These are phyloP conservation scores for Furcasterigmium furcatum DNA, from an alignment of 2,329 filamentous ascomycete genomes.

Conservation along the genomic window DNA sequence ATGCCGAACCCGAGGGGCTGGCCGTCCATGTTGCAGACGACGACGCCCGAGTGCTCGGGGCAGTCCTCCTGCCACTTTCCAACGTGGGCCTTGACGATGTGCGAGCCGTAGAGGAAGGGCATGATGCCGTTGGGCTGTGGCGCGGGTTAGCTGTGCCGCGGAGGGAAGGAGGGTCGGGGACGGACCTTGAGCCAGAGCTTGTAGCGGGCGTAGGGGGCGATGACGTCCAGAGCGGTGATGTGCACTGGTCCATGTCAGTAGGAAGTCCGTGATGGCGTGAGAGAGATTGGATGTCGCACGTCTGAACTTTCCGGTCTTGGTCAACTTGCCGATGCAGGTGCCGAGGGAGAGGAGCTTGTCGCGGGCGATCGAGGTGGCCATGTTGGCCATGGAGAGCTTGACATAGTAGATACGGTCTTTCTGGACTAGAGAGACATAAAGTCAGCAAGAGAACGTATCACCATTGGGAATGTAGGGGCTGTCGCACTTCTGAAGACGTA, in stretches of 20 bases:
- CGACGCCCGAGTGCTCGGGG: conserved; percentile 86
- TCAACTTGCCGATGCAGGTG: conserved; percentile 89
- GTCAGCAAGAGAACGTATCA: background rate
- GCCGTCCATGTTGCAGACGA: conserved; percentile 90
- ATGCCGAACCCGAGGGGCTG: conserved; percentile 92
- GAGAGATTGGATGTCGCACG: too few species aligned
- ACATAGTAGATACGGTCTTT: conserved; percentile 89
- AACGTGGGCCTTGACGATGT: conserved; percentile 70
- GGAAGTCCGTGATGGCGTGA: conserved; percentile 39
- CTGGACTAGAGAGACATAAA: conserved; percentile 37
- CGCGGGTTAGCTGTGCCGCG: background rate
- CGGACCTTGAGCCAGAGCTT: conserved; percentile 86
- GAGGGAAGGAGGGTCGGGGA: background rate
- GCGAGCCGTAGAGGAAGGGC: conserved; percentile 94
- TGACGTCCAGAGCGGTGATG: conserved; percentile 82
- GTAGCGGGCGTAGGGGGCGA: conserved; percentile 88
- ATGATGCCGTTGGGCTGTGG: conserved; percentile 79
- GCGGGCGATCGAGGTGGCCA: conserved; percentile 81
- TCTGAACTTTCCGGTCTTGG: conserved; percentile 88
- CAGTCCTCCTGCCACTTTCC: conserved; percentile 88
- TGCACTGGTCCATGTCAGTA: conserved; percentile 51
- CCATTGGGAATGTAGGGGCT: conserved; percentile 30
- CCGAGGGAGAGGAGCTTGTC: conserved; percentile 84
- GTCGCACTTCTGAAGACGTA: conserved; percentile 69
- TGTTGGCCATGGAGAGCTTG: conserved; percentile 81